These are phyloP conservation scores for Nicotiana undulata DNA, from an alignment of 257 asterid species.

Conservation along the genomic window DNA sequence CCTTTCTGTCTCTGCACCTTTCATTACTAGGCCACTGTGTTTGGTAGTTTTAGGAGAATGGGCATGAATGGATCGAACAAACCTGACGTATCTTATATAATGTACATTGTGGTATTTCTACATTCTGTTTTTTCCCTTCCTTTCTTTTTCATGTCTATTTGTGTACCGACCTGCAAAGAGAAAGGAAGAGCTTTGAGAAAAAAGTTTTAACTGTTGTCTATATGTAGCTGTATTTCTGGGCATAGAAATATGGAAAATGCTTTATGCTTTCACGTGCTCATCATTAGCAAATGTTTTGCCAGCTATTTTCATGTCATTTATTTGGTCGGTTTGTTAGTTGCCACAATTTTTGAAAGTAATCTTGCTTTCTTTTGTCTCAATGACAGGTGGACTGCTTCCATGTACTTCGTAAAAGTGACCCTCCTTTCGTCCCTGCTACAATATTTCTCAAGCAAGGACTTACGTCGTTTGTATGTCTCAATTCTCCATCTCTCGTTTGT, in stretches of 20 bases:
- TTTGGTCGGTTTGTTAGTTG: not conserved
- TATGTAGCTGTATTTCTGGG: not conserved
- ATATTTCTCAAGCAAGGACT: constrained; percentile 85
- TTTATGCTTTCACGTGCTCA: not conserved
- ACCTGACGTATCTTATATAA: not conserved
- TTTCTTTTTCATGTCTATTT: not conserved
- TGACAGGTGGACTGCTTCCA: constrained; percentile 93
- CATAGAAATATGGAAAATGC: not conserved
- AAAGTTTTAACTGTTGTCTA: not conserved
- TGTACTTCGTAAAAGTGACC: constrained; percentile 91
- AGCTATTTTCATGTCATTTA: not conserved
- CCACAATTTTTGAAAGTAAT: not conserved
- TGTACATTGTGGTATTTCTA: not conserved
- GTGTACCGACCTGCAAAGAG: not conserved
- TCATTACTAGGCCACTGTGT: not conserved
- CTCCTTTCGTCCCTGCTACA: constrained; percentile 84
- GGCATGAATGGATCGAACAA: not conserved
- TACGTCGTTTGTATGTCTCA: constrained; percentile 63
- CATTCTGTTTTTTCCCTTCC: not conserved
- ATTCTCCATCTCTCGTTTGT: not conserved
- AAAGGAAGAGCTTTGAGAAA: not conserved
- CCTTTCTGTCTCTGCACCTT: not conserved
- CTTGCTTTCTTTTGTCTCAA: constrained; percentile 2
- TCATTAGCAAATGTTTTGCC: not conserved
- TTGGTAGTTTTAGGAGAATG: not conserved